Base-by-base conservation (phyloP, 345 rosid genomes). In the Ceriops decandra region DNA sequence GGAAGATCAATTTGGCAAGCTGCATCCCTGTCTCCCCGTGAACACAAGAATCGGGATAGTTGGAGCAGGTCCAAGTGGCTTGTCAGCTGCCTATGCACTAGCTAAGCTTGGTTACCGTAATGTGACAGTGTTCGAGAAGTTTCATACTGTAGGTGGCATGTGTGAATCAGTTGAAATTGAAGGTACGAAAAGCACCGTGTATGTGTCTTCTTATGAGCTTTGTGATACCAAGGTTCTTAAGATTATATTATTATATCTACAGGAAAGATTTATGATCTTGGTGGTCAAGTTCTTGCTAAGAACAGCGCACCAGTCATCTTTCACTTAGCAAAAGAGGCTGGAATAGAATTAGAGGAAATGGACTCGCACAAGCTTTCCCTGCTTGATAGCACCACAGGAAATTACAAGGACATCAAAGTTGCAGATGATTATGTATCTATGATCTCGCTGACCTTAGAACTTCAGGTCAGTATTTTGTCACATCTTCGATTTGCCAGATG, bases 251-350 rank as follows among this genome's bases (percentile, higher is more conserved):
- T 53, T 19, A 20, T 60, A 11, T 49, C 7, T 70, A 19, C 81
- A 87, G 92, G 92, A 60, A 85, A 74, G 66, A 76, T 79, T 57
- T 87, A 87, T 71, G 92, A 85, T 72, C 76, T 87, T 64, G 90
- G 92, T 19, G 92, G 92, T 61, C 92, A 87, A 79, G 92, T 87
- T 72, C 84, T 85, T 20, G 92, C 92, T 15, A 87, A 86, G 26
- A 87, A 87, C 62, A 84, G 88, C 20, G 88, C 92, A 35, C 92
- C 92, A 0, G 76, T 69, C 53, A 81, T 84, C 42, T 87, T 85
- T 76, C 85, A 85, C 72, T 63, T 87, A 81, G 92, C 85, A 2
- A 84, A 84, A 65, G 88, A 87, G 63, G 69, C 79, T 26, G 82
- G 80, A 1, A 69, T 82, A 52, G 86, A 85, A 68, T 56, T 85